Percentiles rank a stretch among this genome's conserved stretches.
These are phyloP conservation scores for Fusarium nanum DNA, from an alignment of 2,329 filamentous ascomycete species.

Conservation along the genomic window DNA sequence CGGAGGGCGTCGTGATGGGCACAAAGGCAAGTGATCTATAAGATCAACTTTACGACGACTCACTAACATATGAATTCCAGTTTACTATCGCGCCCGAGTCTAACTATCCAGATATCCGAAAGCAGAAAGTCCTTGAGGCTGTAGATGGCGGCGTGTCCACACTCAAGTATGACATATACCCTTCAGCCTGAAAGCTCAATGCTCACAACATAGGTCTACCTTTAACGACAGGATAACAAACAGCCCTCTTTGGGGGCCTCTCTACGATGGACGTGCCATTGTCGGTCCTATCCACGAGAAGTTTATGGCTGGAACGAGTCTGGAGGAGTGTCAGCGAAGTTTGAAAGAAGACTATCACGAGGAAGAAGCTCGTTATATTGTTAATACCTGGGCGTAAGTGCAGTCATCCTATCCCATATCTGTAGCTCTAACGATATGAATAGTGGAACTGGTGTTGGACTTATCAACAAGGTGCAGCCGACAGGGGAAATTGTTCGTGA, in stretches of 20 bases:
- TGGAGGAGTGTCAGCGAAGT: constrained; percentile 57
- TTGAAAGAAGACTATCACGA: constrained; percentile 53
- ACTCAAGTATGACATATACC: constrained; percentile 54
- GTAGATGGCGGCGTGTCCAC: constrained; percentile 59
- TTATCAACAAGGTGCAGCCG: constrained; percentile 56
- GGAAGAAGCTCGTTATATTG: constrained; percentile 50
- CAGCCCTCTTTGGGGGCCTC: constrained; percentile 54
- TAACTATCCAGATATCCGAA: constrained; percentile 54
- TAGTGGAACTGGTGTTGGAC: constrained; percentile 58
- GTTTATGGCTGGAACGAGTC: constrained; percentile 53
- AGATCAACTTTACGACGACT: too few species aligned
- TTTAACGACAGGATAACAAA: constrained; percentile 58
- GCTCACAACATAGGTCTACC: constrained; percentile 47
- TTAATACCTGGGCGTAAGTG: constrained; percentile 55
- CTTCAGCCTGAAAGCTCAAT: background rate
- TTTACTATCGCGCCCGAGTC: constrained; percentile 60
- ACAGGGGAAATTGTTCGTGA: constrained; percentile 59
- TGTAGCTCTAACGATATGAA: constrained; percentile 10
- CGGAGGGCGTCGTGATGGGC: constrained; percentile 58
- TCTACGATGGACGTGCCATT: constrained; percentile 60
- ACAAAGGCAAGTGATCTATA: constrained; percentile 51
- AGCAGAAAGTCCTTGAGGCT: constrained; percentile 55
- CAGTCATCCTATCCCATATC: background rate
- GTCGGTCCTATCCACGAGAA: constrained; percentile 55
- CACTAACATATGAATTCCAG: constrained; percentile 46